Evolutionary conservation across 495 filamentous ascomycete species (phyloP).

Genomic region (Articulospora tetracladia): DNA sequence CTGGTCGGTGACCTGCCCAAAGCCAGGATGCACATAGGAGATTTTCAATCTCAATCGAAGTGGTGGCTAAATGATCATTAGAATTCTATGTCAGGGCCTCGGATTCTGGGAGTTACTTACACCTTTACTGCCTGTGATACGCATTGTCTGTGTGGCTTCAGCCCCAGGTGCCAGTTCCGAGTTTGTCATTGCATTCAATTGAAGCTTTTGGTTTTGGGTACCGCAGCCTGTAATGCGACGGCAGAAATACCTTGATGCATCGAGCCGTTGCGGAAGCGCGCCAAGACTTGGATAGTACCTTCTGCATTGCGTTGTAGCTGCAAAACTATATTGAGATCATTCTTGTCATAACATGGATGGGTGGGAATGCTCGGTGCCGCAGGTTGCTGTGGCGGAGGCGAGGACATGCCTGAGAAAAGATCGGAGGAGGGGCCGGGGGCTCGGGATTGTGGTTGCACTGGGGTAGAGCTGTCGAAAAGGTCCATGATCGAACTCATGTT

Average conservation of each 20-base stretch:
- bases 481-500: conserved; percentile 84
- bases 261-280: conserved; percentile 76
- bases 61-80: conserved; percentile 46
- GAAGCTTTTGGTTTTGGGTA: conserved; percentile 94
- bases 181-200: conserved; percentile 81
- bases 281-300: conserved; percentile 68
- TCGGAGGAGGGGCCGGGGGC: conserved; percentile 44
- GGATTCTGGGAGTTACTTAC: conserved; percentile 52
- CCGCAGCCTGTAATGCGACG: conserved; percentile 86
- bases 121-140: conserved; percentile 75
- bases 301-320: conserved; percentile 75
- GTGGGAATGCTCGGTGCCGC: conserved; percentile 37
- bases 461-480: conserved; percentile 54
- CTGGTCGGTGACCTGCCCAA: conserved; percentile 76
- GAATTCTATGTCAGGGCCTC: conserved; percentile 11
- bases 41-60: conserved; percentile 84
- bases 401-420: conserved; percentile 37
- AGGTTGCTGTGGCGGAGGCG: conserved; percentile 44
- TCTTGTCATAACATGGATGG: conserved; percentile 78
- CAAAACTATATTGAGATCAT: conserved; percentile 75
- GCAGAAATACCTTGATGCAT: conserved; percentile 58
- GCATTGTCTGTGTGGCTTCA: conserved; percentile 87
- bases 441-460: conserved; percentile 35
- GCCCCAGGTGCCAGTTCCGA: conserved; percentile 69
- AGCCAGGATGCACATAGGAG: conserved; percentile 66